A percentile compares a stretch with the other conserved stretches of the same genome.
Evolutionary conservation across 2,329 filamentous ascomycete species (phyloP).

Genomic region (Phialophora verrucosa): DNA sequence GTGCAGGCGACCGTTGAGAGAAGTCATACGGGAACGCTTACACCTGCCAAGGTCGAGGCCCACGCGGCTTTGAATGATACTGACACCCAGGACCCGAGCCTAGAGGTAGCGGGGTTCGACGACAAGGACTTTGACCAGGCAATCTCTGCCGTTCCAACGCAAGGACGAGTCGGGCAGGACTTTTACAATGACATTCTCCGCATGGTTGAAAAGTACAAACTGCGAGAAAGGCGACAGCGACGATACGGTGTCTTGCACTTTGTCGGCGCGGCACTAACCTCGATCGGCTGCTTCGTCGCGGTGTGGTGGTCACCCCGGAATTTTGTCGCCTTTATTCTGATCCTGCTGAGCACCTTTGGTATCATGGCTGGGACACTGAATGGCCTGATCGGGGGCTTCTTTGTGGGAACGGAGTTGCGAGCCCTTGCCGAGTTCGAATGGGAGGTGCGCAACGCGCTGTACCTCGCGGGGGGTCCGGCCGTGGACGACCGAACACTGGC

Average conservation of each 20-base stretch:
- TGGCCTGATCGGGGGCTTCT: constrained; percentile 83
- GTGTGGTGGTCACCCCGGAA: constrained; percentile 84
- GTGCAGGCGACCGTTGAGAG: constrained; percentile 74
- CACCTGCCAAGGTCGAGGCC: constrained; percentile 21
- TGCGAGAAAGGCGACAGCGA: constrained; percentile 74
- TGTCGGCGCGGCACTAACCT: constrained; percentile 66
- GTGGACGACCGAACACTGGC: constrained; percentile 33
- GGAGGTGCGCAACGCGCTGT: constrained; percentile 69
- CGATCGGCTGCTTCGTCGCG: constrained; percentile 75
- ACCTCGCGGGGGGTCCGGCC: constrained; percentile 36
- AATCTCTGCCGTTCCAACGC: constrained; percentile 35
- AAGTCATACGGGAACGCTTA: constrained; percentile 4
- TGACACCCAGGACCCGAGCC: constrained; percentile 14
- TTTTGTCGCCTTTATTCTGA: constrained; percentile 79
- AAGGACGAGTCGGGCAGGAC: constrained; percentile 50
- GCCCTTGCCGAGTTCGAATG: constrained; percentile 90
- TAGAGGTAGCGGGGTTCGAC: constrained; percentile 31
- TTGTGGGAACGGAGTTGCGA: constrained; percentile 82
- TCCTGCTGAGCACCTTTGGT: constrained; percentile 78
- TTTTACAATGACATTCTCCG: constrained; percentile 75
- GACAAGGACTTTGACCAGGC: constrained; percentile 34
- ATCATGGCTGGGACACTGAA: constrained; percentile 79
- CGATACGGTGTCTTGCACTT: constrained; percentile 77
- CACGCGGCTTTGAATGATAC: constrained; percentile 26
- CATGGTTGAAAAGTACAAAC: constrained; percentile 70